Evolutionary conservation across 768 basidiomycete genomes (phyloP).

Genomic region (Tulasnella sp.): DNA sequence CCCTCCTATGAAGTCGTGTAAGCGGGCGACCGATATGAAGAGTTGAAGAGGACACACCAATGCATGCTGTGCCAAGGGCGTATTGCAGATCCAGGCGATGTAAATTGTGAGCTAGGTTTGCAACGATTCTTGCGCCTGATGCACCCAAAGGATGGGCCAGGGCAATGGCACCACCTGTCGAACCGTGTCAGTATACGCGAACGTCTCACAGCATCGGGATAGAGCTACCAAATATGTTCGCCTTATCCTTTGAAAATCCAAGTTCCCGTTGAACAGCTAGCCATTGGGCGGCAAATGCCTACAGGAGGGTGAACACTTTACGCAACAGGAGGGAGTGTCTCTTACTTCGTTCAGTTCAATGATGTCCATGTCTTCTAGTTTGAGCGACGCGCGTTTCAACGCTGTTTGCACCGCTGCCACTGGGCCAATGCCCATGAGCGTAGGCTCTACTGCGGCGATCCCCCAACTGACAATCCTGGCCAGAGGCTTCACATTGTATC

Average conservation of each 20-base stretch:
- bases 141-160: slow-evolving; percentile 24
- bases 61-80: slow-evolving; percentile 31
- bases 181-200: not conserved
- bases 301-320: slow-evolving; percentile 19
- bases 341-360: slow-evolving; percentile 27
- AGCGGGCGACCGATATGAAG: not conserved
- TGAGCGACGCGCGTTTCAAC: slow-evolving; percentile 20
- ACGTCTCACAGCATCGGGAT: not conserved
- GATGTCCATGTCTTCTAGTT: slow-evolving; percentile 28
- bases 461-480: slow-evolving; percentile 29
- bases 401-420: slow-evolving; percentile 24
- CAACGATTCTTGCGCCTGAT: slow-evolving; percentile 26
- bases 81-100: slow-evolving; percentile 28
- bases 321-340: not conserved
- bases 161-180: slow-evolving; percentile 28
- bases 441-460: slow-evolving; percentile 30
- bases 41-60: slow-evolving; percentile 17
- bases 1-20: slow-evolving; percentile 22
- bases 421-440: slow-evolving; percentile 32
- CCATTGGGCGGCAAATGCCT: slow-evolving; percentile 33
- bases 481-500: slow-evolving; percentile 28
- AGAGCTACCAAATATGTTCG: slow-evolving; percentile 21
- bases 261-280: slow-evolving; percentile 30
- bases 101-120: slow-evolving; percentile 29
- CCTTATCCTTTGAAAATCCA: slow-evolving; percentile 24